Evolutionary conservation across 768 basidiomycete species (phyloP), one percentile per base, ranked within the genome.

Genomic region (Agaricus sinodeliciosus): DNA sequence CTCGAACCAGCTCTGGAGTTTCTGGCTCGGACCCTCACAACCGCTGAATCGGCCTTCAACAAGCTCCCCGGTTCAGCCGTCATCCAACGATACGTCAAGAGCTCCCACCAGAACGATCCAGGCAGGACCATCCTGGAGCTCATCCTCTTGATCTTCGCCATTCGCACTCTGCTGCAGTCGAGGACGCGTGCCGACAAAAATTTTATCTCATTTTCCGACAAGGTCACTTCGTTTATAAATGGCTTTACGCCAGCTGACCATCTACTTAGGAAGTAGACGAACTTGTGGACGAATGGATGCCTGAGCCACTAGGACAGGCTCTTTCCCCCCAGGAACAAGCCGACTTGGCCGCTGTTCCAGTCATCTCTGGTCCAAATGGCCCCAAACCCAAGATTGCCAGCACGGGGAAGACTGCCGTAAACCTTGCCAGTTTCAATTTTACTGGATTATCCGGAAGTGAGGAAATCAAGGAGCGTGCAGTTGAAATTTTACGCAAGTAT

Each of bases 41-140:
- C 77, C 2, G 60, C 82, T 3, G 82, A 90, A 67, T 70, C 74
- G 13, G 75, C 78, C 0, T 93, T 94, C 67, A 82, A 79, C 71
- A 81, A 77, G 55, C 67, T 92, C 13, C 90, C 90, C 7, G 90
- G 90, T 40, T 91, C 90, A 8, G 82, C 85, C 2, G 87, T 94
- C 55, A 69, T 92, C 57, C 80, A 88, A 57, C 88, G 94, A 60
- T 96, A 96, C 66, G 89, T 98, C 72, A 87, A 82, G 70, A 92
- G 90, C 26, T 94, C 91, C 0, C 94, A 99, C 67, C 89, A 90
- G 68, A 89, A 99, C 65, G 96, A 99, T 69, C 96, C 96, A 1
- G 90, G 88, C 28, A 78, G 96, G 49, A 93, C 92, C 0, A 60
- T 97, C 8, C 79, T 99, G 47, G 96, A 99, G 69, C 66, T 97